Conservation (phyloP, 192 early-diverging fungal genomes). For the Thoreauomyces humboldtii region DNA sequence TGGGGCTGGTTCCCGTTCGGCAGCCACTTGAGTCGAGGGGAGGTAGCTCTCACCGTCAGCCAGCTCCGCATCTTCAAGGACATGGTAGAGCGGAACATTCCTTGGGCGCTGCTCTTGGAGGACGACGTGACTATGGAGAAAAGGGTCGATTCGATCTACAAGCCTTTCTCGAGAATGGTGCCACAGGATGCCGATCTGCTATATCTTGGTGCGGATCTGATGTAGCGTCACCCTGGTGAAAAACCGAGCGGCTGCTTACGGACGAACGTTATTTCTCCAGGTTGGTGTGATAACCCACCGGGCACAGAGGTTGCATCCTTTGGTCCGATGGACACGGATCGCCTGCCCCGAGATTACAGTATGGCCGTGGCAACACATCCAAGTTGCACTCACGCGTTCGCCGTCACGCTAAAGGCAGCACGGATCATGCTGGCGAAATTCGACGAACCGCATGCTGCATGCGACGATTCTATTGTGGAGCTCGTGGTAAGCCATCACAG, state of each 20-base stretch:
- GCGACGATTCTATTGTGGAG: conserved; percentile 5
- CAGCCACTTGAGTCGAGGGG: conserved; percentile 1
- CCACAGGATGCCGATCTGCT: conserved; percentile 13
- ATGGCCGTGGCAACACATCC: conserved; percentile 10
- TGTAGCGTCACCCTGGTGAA: too few relatives aligned
- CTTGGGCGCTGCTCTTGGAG: conserved; percentile 3
- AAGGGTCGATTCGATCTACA: neutral
- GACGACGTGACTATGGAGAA: conserved; percentile 11
- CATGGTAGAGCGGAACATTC: neutral
- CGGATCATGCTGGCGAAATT: neutral
- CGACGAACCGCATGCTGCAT: neutral
- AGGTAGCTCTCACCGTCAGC: conserved; percentile 9
- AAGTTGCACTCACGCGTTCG: conserved; percentile 11
- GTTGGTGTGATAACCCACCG: conserved; percentile 10
- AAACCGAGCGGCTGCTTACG: neutral
- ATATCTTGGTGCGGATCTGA: conserved; percentile 10
- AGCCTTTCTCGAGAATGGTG: neutral
- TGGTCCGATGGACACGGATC: neutral
- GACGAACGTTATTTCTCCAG: neutral
- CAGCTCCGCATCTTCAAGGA: conserved; percentile 8
- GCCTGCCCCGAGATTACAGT: neutral
- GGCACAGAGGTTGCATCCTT: neutral
- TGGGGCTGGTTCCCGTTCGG: conserved; percentile 7
- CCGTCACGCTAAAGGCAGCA: conserved; percentile 6
- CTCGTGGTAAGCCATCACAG: neutral